Evolutionary conservation across 306 rosid genomes (phyloP), one percentile per base, ranked within the genome.

Genomic region (Rosa multiflora): DNA sequence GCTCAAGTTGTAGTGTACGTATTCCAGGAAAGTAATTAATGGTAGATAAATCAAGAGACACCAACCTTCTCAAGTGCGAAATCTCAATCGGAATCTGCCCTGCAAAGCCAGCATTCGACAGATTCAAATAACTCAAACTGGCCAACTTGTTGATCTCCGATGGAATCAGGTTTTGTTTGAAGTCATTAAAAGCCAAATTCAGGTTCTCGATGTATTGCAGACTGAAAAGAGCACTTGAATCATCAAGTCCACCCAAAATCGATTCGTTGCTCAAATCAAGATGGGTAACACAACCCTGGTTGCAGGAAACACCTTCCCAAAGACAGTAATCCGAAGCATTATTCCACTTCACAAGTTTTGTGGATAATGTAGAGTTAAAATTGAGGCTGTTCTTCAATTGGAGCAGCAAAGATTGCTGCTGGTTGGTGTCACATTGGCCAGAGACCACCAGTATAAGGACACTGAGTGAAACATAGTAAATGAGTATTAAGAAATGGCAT

Each of bases 271-370:
- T 47, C 78, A 83, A 23, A 12, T 83, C 82, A 23, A 86, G 85
- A 17, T 39, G 80, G 26, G 73, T 59, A 55, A 81, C 84, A 58
- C 84, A 78, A 5, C 71, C 76, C 7, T 1, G 5, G 8, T 82
- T 76, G 71, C 91, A 90, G 4, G 32, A 6, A 20, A 92, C 86
- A 48, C 94, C 94, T 1, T 1, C 29, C 97, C 94, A 90, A 17
- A 42, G 5, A 58, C 94, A 87, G 52, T 85, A 87, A 76, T 59
- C 82, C 7, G 52, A 1, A 44, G 9, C 81, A 49, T 32, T 59
- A 5, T 78, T 72, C 97, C 94, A 89, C 2, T 11, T 21, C 12
- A 10, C 66, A 1, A 89, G 77, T 63, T 85, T 87, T 4, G 1
- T 76, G 39, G 92, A 82, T 8, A 0, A 0, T 5, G 39, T 14